Percentiles rank a stretch among this genome's conserved stretches.
phyloP scores from a whole-genome alignment of 768 basidiomycete species.

The Collybia sp. region DNA sequence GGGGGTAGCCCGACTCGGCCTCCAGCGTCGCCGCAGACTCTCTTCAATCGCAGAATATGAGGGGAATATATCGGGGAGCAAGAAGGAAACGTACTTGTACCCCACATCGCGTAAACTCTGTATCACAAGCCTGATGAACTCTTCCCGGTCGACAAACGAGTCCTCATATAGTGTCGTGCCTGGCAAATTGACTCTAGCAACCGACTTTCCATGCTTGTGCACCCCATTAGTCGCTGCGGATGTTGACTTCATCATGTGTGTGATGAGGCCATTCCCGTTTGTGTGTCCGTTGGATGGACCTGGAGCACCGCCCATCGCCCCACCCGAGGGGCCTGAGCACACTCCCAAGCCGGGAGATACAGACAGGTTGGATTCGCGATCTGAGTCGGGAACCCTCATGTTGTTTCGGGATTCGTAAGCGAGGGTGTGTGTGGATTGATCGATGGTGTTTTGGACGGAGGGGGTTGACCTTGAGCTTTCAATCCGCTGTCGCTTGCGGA shows the following conservation, averaged over 20 bases:
- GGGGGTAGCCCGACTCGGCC: slow-evolving; percentile 86
- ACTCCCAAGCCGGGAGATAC: slow-evolving; percentile 36
- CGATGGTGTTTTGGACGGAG: slow-evolving; percentile 22
- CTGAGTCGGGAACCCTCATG: slow-evolving; percentile 52
- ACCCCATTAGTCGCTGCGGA: slow-evolving; percentile 42
- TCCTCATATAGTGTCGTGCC: slow-evolving; percentile 77
- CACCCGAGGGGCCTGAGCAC: slow-evolving; percentile 47
- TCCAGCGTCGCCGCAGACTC: slow-evolving; percentile 87
- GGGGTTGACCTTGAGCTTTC: slow-evolving; percentile 32
- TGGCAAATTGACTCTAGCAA: slow-evolving; percentile 62
- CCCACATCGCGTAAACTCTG: slow-evolving; percentile 90
- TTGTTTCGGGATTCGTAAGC: slow-evolving; percentile 26
- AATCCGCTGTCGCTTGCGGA: slow-evolving; percentile 70
- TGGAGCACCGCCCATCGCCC: slow-evolving; percentile 26
- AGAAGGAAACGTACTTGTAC: slow-evolving; percentile 45
- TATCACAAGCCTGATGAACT: slow-evolving; percentile 84
- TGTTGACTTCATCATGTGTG: slow-evolving; percentile 30
- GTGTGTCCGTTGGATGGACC: slow-evolving; percentile 32
- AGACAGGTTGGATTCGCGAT: slow-evolving; percentile 41
- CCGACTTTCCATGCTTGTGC: slow-evolving; percentile 43
- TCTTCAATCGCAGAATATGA: slow-evolving; percentile 33
- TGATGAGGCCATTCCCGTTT: slow-evolving; percentile 38
- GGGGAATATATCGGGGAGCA: slow-evolving; percentile 6
- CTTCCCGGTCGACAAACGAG: slow-evolving; percentile 78
- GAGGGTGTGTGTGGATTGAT: slow-evolving; percentile 24